These are phyloP conservation scores for Termitomyces bulborhizus DNA, from an alignment of 768 basidiomycete genomes.

Conservation along the genomic window DNA sequence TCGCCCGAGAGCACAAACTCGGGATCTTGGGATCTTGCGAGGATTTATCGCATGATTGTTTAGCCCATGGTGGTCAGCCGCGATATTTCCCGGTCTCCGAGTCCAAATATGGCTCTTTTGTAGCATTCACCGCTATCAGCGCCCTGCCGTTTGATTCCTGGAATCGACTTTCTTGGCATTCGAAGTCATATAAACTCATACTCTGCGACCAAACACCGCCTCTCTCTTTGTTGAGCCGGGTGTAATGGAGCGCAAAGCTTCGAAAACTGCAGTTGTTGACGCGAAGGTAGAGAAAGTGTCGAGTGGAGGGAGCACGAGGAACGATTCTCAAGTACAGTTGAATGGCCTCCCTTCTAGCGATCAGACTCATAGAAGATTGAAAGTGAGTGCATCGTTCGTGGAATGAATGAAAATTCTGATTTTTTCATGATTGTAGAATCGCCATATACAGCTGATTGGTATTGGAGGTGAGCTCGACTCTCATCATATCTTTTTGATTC, in stretches of 20 bases:
- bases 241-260: constrained; percentile 10
- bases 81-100: background rate
- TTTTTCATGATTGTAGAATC: constrained; percentile 23
- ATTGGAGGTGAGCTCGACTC: constrained; percentile 32
- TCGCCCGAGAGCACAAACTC: too few relatives aligned
- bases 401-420: background rate
- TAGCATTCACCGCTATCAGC: background rate
- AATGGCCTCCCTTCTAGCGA: constrained; percentile 18
- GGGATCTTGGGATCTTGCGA: background rate
- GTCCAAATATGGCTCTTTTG: background rate
- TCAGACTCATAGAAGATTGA: constrained; percentile 32
- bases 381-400: constrained; percentile 19
- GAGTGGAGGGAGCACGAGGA: background rate
- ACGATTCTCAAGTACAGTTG: constrained; percentile 10
- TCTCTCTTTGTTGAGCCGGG: too few relatives aligned
- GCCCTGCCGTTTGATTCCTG: background rate
- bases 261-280: background rate
- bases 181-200: background rate
- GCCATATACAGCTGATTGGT: constrained; percentile 48
- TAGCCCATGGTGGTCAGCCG: too few relatives aligned
- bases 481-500: background rate
- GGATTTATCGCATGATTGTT: background rate
- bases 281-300: background rate
- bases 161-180: background rate
- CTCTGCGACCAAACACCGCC: background rate